phyloP scores from a whole-genome alignment of 441 rosid genomes.

The Bruguiera hainesii region DNA sequence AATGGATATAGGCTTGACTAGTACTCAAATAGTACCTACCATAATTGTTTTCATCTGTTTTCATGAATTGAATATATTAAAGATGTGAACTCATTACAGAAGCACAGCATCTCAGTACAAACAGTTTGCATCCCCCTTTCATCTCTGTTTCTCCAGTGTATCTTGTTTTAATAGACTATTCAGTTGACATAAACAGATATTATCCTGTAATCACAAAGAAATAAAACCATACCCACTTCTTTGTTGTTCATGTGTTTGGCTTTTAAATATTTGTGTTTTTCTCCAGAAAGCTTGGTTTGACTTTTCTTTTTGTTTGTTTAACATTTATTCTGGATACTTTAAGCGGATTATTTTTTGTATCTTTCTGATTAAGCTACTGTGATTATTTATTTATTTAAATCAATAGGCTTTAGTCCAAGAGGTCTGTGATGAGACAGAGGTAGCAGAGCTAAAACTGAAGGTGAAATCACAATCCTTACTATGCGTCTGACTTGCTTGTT shows the following conservation, averaged over 20 bases:
- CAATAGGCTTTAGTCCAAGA: constrained; percentile 72
- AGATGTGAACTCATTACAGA: too few relatives aligned
- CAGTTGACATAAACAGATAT: not conserved
- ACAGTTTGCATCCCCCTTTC: too few relatives aligned
- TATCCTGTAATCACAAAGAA: not conserved
- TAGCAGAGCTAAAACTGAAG: constrained; percentile 91
- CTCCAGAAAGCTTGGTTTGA: constrained; percentile 8
- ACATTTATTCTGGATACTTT: not conserved
- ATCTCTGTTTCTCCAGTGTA: too few relatives aligned
- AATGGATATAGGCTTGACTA: not conserved
- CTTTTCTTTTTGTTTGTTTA: constrained; percentile 4
- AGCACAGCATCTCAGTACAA: too few relatives aligned
- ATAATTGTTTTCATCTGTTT: too few relatives aligned
- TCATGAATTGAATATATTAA: too few relatives aligned
- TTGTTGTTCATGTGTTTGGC: not conserved
- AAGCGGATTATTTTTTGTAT: not conserved
- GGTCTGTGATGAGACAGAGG: constrained; percentile 89
- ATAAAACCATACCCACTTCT: not conserved
- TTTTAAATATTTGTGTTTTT: constrained; percentile 3
- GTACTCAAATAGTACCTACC: too few relatives aligned
- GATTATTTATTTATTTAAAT: constrained; percentile 9
- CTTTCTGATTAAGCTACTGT: constrained; percentile 12
- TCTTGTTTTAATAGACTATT: too few relatives aligned
- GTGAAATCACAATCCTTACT: constrained; percentile 33
- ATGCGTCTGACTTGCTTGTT: constrained; percentile 12